Evolutionary conservation across 1,284 basidiomycete genomes (phyloP), one percentile per base, ranked within the genome.

Genomic region (Stygiomarasmius scandens): DNA sequence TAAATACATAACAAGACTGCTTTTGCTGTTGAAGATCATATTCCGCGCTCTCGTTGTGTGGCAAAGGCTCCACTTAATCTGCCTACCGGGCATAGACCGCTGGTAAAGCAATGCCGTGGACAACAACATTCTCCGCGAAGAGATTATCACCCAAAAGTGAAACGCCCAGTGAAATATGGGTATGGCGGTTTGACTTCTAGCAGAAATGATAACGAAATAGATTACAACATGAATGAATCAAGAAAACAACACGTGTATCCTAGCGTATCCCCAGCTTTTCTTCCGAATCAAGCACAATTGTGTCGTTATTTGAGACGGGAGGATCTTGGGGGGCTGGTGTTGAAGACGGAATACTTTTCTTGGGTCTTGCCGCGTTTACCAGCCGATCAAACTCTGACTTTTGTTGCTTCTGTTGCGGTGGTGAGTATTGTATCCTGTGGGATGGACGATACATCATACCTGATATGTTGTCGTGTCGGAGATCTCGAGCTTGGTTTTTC

Each of bases 401-500:
- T 9, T 63, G 50, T 22, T 61, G 24, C 36, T 48, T 58, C 61
- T 63, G 36, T 5, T 38, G 14, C 43, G 11, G 25, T 19, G 38
- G 38, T 41, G 16, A 41, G 38, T 19, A 5, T 32, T 6, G 5
- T 12, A 6, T 32, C 29, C 45, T 54, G 34, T 48, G 51, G 53
- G 44, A 38, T 16, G n/a, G 32, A n/a, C n/a, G n/a, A 22, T n/a
- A 36, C 5, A 36, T 12, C 19, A 51, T 46, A 60, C 58, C 54
- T 60, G 55, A 38, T 60, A 57, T 36, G 47, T 32, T 45, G n/a
- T 48, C 38, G 58, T 22, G 36, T 60, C 52, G 16, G 27, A 19
- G 29, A 60, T 48, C 43, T 56, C 52, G 50, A 27, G 50, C 64
- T 79, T 80, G 54, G 60, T 61, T 54, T 60, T 65, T 20, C 66